Evolutionary conservation across 441 rosid genomes (phyloP).

Genomic region (Euphorbia schlechtendalii): DNA sequence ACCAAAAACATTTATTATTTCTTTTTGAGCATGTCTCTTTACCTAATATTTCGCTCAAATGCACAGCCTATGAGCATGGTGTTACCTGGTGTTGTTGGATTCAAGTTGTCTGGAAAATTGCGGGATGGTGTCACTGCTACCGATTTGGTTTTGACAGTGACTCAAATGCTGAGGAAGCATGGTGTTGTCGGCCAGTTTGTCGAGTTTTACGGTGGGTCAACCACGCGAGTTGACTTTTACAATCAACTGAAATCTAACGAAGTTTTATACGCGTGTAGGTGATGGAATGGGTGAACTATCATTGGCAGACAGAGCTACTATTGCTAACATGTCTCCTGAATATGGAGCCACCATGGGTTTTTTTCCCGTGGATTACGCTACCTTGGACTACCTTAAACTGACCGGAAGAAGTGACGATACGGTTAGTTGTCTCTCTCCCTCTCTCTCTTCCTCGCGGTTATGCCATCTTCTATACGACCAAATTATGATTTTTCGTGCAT

Average conservation of each 20-base stretch:
- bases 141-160: constrained; percentile 90
- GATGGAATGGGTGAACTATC: constrained; percentile 87
- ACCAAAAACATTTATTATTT: too few species aligned
- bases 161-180: too few species aligned
- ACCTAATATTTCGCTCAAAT: background rate
- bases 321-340: constrained; percentile 99
- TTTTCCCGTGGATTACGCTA: constrained; percentile 97
- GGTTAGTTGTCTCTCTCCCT: too few species aligned
- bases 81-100: constrained; percentile 97
- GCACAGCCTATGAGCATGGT: constrained; percentile 99
- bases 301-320: constrained; percentile 97
- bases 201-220: constrained; percentile 81
- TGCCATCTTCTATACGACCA: background rate
- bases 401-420: constrained; percentile 97
- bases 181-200: constrained; percentile 98
- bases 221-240: background rate
- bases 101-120: constrained; percentile 78
- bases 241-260: background rate
- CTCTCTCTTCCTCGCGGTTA: background rate
- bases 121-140: constrained; percentile 92
- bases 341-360: constrained; percentile 99
- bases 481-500: constrained; percentile 6
- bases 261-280: constrained; percentile 36
- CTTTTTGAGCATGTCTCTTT: background rate
- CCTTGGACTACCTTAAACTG: constrained; percentile 86